Evolutionary conservation across 345 rosid genomes (phyloP).

Genomic region (Pugionium dolabratum): DNA sequence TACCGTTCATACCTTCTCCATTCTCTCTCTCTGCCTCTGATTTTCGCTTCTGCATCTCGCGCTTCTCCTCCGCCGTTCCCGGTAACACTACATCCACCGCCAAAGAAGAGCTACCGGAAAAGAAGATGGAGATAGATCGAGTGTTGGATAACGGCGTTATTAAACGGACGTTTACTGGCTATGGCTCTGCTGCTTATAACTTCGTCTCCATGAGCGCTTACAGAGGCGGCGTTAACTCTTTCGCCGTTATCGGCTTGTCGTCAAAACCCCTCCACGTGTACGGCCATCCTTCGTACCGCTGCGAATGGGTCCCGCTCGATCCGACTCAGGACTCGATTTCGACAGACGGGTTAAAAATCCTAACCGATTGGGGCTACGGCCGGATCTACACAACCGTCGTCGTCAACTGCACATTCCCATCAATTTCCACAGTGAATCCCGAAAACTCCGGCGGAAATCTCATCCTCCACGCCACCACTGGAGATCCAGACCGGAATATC

Average conservation of each 20-base stretch:
- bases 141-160: constrained; percentile 44
- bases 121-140: too few relatives aligned
- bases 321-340: constrained; percentile 36
- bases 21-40: constrained; percentile 37
- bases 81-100: constrained; percentile 24
- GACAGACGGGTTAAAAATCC: constrained; percentile 54
- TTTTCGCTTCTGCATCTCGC: constrained; percentile 42
- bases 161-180: constrained; percentile 63
- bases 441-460: constrained; percentile 74
- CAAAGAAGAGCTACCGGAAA: background rate
- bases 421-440: constrained; percentile 42
- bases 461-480: constrained; percentile 64
- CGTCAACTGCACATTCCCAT: constrained; percentile 77
- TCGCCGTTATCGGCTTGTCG: constrained; percentile 75
- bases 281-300: constrained; percentile 61
- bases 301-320: constrained; percentile 64
- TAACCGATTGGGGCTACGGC: constrained; percentile 98
- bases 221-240: constrained; percentile 71
- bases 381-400: constrained; percentile 83
- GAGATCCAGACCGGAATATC: constrained; percentile 54
- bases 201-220: constrained; percentile 78
- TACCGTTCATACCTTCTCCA: constrained; percentile 24
- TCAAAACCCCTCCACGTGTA: constrained; percentile 84
- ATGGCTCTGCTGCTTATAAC: constrained; percentile 82
- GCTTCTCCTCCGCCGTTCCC: constrained; percentile 36